Base-by-base conservation (phyloP, 2,329 filamentous ascomycete genomes). In the Pseudogymnoascus sp. region DNA sequence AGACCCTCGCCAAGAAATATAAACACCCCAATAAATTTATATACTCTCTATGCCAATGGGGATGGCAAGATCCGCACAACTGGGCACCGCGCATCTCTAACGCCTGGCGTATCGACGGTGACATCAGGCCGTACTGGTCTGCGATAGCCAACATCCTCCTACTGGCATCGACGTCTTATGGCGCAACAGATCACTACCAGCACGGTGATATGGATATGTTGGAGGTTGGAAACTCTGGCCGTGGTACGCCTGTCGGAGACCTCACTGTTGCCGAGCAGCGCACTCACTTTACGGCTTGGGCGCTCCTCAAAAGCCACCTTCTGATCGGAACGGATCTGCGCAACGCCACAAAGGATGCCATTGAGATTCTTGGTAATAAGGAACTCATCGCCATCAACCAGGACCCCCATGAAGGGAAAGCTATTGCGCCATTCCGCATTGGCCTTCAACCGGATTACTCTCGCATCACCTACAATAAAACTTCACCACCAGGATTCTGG, bases 21-120 rank as follows among this genome's bases (percentile, higher is more conserved):
- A 61, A 59, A 9, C 62, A 63, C 1, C 41, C 41, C 0, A 52
- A 30, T 5, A 52, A 52, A 12, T 67, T 69, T 15, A 64, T 69
- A 26, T 70, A 63, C 62, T 64, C 65, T 2, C 60, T 70, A 18
- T 70, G 68, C 60, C 65, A 78, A 57, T 79, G 77, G 77, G 76
- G 76, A 13, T 70, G 74, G 55, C 74, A 78, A 35, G 69, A 73
- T 18, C 74, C 71, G 0, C 61, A 59, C 45, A 45, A 62, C 10
- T 67, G 65, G 62, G 61, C 67, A 2, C 61, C 65, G 18, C 64
- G 65, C 39, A 59, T 69, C 21, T 60, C 61, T 21, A 66, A 68
- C 55, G 69, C 67, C 7, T 69, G 68, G 52, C 65, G 68, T 18
- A 70, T 71, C 26, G 64, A 66, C 4, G 68, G 68, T 7, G 68